These are phyloP conservation scores for Talaromyces islandicus DNA, from an alignment of 2,329 filamentous ascomycete genomes.

Conservation along the genomic window DNA sequence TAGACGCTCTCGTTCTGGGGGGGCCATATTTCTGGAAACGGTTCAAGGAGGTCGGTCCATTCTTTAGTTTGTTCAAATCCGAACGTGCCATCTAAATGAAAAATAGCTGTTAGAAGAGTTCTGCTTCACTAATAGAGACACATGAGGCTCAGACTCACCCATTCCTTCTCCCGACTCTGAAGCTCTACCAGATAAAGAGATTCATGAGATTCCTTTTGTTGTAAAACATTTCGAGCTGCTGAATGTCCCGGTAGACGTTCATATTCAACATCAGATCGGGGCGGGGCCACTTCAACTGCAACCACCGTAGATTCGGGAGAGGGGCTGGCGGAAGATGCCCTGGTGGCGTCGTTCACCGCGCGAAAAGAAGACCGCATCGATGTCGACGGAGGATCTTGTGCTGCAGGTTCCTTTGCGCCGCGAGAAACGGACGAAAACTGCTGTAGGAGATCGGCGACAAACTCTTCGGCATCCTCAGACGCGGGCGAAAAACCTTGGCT, in stretches of 20 bases:
- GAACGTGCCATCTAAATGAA: constrained; percentile 21
- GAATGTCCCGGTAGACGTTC: constrained; percentile 36
- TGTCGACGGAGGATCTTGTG: not conserved
- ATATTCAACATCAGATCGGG: constrained; percentile 26
- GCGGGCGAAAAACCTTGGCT: constrained; percentile 9
- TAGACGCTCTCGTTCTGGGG: not conserved
- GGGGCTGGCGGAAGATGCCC: not conserved
- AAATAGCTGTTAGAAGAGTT: constrained; percentile 5
- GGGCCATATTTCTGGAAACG: constrained; percentile 16
- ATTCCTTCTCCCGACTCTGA: constrained; percentile 29
- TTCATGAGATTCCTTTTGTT: constrained; percentile 18
- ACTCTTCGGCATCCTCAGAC: constrained; percentile 15
- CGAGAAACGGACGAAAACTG: constrained; percentile 10
- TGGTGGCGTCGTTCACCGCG: not conserved
- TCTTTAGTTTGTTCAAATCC: constrained; percentile 21
- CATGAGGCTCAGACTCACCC: constrained; percentile 19
- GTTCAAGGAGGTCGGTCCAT: constrained; percentile 21
- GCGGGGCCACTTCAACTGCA: constrained; percentile 26
- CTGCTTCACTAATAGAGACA: not conserved
- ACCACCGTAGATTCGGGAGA: not conserved
- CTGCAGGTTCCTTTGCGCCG: not conserved
- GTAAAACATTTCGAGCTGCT: constrained; percentile 24
- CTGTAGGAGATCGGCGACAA: constrained; percentile 16
- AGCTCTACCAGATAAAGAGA: constrained; percentile 28
- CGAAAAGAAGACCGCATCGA: not conserved